Conservation (phyloP, 2,329 filamentous ascomycete species). For the Lachnellula arida region DNA sequence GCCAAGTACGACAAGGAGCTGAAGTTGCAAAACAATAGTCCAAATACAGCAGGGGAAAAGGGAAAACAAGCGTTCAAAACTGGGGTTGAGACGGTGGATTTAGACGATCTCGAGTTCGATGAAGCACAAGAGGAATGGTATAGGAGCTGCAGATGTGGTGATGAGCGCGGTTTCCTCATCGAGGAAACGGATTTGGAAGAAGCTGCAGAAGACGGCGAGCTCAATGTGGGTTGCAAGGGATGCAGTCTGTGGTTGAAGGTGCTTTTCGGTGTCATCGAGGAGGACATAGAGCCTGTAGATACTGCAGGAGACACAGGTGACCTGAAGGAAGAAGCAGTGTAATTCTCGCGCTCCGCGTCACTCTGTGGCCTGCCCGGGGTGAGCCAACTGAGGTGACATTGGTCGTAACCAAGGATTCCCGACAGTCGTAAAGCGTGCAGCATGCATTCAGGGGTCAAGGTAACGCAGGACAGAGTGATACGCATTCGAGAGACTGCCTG, state of each 20-base stretch:
- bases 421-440: not conserved
- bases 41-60: constrained; percentile 9
- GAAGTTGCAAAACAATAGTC: constrained; percentile 28
- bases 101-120: constrained; percentile 58
- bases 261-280: constrained; percentile 53
- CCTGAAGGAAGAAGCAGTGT: not conserved
- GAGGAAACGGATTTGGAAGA: constrained; percentile 56
- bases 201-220: constrained; percentile 51
- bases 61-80: constrained; percentile 43
- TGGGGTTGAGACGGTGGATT: constrained; percentile 58
- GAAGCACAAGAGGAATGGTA: constrained; percentile 46
- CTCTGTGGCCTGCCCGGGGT: not conserved
- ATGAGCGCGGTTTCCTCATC: constrained; percentile 55
- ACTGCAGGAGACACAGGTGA: not conserved
- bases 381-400: not conserved
- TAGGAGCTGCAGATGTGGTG: constrained; percentile 59
- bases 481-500: not conserved
- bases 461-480: not conserved
- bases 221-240: constrained; percentile 61
- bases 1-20: constrained; percentile 51
- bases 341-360: not conserved
- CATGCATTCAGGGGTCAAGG: not conserved
- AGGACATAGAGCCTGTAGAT: constrained; percentile 11
- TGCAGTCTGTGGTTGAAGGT: constrained; percentile 64
- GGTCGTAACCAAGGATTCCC: not conserved